Percentiles rank a stretch among this genome's conserved stretches.
Conservation (phyloP, 768 basidiomycete species). For the Tricholoma matsutake region DNA sequence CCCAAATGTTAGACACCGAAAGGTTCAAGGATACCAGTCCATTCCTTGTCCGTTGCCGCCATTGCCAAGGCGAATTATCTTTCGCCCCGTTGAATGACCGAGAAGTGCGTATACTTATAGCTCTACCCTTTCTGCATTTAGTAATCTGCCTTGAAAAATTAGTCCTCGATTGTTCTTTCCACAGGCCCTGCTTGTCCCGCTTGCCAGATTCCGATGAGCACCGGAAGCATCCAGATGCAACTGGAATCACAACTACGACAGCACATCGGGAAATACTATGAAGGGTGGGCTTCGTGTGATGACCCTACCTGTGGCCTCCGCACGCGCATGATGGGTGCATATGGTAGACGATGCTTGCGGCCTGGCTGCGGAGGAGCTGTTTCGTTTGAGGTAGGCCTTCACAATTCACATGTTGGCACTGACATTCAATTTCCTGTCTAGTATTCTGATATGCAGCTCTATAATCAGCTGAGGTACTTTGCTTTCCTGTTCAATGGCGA, state of each 20-base stretch:
- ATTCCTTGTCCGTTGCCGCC: slow-evolving; percentile 73
- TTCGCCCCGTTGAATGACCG: slow-evolving; percentile 62
- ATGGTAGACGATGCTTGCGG: slow-evolving; percentile 78
- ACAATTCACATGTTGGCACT: not conserved
- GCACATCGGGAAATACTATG: slow-evolving; percentile 79
- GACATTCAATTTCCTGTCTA: slow-evolving; percentile 3
- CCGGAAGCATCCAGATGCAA: slow-evolving; percentile 73
- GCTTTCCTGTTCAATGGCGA: slow-evolving; percentile 71
- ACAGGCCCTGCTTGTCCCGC: slow-evolving; percentile 69
- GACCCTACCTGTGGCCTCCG: slow-evolving; percentile 80
- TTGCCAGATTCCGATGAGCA: slow-evolving; percentile 52
- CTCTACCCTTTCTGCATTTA: not conserved
- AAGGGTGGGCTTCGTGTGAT: slow-evolving; percentile 85
- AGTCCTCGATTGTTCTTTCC: slow-evolving; percentile 67
- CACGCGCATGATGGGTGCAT: slow-evolving; percentile 93
- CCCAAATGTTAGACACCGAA: slow-evolving; percentile 83
- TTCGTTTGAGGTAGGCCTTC: slow-evolving; percentile 62
- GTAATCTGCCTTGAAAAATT: slow-evolving; percentile 5
- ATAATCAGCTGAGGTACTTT: slow-evolving; percentile 89
- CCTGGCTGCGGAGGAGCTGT: slow-evolving; percentile 68
- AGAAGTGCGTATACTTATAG: slow-evolving; percentile 38
- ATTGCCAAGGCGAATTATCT: slow-evolving; percentile 58
- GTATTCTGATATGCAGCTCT: slow-evolving; percentile 57
- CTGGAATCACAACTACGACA: slow-evolving; percentile 83
- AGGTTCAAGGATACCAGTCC: slow-evolving; percentile 77